A percentile compares a stretch with the other conserved stretches of the same genome.
phyloP scores from a whole-genome alignment of 2,329 filamentous ascomycete species.

The Calonectria multiphialidica region DNA sequence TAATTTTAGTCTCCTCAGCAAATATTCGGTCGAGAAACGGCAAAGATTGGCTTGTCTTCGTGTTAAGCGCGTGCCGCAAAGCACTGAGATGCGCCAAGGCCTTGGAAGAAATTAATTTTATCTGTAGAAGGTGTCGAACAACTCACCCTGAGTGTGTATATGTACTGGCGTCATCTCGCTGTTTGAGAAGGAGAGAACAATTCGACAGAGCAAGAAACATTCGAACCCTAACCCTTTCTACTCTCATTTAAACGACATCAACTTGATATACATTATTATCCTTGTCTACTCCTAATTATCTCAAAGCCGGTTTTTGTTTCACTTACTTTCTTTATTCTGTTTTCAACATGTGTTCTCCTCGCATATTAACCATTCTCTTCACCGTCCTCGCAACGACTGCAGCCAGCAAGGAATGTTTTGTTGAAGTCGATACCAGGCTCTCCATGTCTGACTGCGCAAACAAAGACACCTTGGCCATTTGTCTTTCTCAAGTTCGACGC shows the following conservation, averaged over 20 bases:
- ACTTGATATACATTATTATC: too few species aligned
- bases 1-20: background rate
- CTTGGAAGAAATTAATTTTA: background rate
- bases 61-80: background rate
- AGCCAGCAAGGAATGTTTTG: background rate
- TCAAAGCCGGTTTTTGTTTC: too few species aligned
- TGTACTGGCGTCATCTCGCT: background rate
- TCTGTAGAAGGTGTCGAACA: too few species aligned
- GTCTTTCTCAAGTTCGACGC: background rate
- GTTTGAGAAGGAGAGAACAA: background rate
- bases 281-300: background rate
- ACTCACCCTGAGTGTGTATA: background rate
- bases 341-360: background rate
- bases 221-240: too few species aligned
- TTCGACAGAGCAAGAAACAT: background rate
- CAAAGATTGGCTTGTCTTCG: background rate
- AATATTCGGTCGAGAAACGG: background rate
- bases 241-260: background rate
- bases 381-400: background rate
- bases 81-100: background rate
- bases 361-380: background rate
- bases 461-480: background rate
- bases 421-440: background rate
- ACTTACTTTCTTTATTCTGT: too few species aligned
- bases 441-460: background rate